Base-by-base conservation (phyloP, 1,284 basidiomycete species). In the Pseudozyma hubeiensis region DNA sequence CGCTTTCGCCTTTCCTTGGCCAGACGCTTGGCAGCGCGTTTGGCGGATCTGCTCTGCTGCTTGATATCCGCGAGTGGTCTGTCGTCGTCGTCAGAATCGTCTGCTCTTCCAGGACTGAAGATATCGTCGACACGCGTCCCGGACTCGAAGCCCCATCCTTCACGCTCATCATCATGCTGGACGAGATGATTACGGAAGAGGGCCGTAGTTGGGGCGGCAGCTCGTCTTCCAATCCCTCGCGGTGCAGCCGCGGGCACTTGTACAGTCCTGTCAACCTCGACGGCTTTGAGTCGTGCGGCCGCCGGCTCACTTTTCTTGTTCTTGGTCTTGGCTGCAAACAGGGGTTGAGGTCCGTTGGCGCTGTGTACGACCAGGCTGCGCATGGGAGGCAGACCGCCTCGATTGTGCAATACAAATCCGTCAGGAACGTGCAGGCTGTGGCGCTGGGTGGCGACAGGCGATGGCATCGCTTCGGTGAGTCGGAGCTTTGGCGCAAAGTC, bases 111-210 rank as follows among this genome's bases (percentile, higher is more conserved):
- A 5, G 66, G 61, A 4, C 55, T 40, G 54, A 78, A 76, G 34
- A 69, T 47, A 29, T 57, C 45, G 11, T 71, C 50, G 16, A 72
- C 70, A 35, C 64, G 52, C 10, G 79, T 76, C 40, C 64, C 74
- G 5, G 60, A 44, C 19, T 84, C 82, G 76, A 76, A 84, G 19
- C 82, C 82, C 81, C 81, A 84, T n/a, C 82, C 82, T 30, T 83
- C 80, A 6, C 71, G 64, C 44, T 84, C 82, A 10, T 80, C 78
- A 13, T 80, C 80, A 19, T 81, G 71, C 39, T 71, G 74, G 4
- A 79, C 80, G 5, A 84, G 80, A 43, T 78, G 79, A 45, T 84
- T 84, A n/a, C 82, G 73, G 68, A 84, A 84, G 16, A 84, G 76
- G 0, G 80, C 80, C 1, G 82, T 84, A 14, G 74, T 80, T 2